Base-by-base conservation (phyloP, 768 basidiomycete species). In the Epithele typhae region DNA sequence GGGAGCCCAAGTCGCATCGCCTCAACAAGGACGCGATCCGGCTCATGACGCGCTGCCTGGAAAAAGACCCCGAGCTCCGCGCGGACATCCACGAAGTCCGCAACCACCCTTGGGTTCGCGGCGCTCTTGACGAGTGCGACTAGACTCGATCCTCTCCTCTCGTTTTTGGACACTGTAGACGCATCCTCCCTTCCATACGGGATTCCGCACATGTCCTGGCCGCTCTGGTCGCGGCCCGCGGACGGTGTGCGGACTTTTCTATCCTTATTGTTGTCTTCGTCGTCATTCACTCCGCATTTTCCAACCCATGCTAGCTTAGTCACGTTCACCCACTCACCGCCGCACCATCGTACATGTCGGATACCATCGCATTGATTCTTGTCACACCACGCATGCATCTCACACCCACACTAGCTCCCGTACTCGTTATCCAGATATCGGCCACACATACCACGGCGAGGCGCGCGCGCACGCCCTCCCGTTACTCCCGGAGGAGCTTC, bases 11-110 rank as follows among this genome's bases (percentile, higher is more conserved):
- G 10, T 22, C 33, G 19, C 50, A 47, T 30, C 56, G 37, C 27
- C 50, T 52, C 23, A 61, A 53, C 41, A 65, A 66, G 27, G 67
- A 62, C 6, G 81, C 81, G 35, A 67, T 85, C 60, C 70, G 78
- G 50, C 71, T 90, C 54, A 79, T 90, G 77, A 68, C 68, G 44
- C 75, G 78, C 43, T 97, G 96, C 69, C 72, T 99, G 49, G 83
- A 92, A 53, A 85, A 87, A 14, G 81, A 96, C 58, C 92, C 91
- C 2, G 68, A 77, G 51, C 77, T 81, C 48, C 78, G 95, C 39
- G 86, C 87, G 24, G 86, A 84, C 33, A 91, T 97, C 43, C 68
- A 72, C 40, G 85, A 94, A 64, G 83, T 99, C 32, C 79, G 81
- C 40, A 68, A 64, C n/a, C 89, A 95, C 66, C 76, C 74, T n/a